phyloP scores from a whole-genome alignment of 2,329 filamentous ascomycete species.

The Trichoderma atrobrunneum region DNA sequence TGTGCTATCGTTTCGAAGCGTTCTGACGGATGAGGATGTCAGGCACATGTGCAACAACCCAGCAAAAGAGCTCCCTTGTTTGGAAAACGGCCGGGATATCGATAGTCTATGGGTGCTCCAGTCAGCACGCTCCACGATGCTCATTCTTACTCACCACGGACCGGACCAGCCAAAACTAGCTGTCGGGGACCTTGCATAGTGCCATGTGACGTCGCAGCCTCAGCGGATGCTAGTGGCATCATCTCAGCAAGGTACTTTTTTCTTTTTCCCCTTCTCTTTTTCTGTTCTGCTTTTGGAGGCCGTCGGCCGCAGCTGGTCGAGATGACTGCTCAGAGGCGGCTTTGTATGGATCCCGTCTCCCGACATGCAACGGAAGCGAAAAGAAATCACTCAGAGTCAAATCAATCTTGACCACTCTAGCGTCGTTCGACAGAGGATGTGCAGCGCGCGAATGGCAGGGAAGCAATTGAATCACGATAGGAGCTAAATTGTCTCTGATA shows the following conservation, averaged over 20 bases:
- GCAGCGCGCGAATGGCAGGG: background rate
- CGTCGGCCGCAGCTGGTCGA: background rate
- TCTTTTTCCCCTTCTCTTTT: background rate
- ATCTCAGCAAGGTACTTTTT: background rate
- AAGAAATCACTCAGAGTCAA: constrained; percentile 1
- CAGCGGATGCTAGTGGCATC: background rate
- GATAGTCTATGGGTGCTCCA: background rate
- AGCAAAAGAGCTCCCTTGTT: background rate
- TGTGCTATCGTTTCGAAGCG: background rate
- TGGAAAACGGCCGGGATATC: background rate
- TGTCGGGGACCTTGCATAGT: constrained; percentile 12
- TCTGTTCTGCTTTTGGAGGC: background rate
- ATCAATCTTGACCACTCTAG: background rate
- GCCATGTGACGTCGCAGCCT: constrained; percentile 15
- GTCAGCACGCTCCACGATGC: background rate
- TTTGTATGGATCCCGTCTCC: background rate
- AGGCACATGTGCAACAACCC: background rate
- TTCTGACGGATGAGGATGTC: background rate
- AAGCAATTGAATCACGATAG: constrained; percentile 1
- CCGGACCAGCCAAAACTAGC: background rate
- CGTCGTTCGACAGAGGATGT: background rate
- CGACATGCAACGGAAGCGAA: background rate
- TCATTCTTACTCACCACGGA: background rate
- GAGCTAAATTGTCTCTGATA: background rate
- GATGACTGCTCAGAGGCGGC: background rate